These are phyloP conservation scores for Penicillium sp. DNA, from an alignment of 2,329 filamentous ascomycete genomes.

Conservation along the genomic window DNA sequence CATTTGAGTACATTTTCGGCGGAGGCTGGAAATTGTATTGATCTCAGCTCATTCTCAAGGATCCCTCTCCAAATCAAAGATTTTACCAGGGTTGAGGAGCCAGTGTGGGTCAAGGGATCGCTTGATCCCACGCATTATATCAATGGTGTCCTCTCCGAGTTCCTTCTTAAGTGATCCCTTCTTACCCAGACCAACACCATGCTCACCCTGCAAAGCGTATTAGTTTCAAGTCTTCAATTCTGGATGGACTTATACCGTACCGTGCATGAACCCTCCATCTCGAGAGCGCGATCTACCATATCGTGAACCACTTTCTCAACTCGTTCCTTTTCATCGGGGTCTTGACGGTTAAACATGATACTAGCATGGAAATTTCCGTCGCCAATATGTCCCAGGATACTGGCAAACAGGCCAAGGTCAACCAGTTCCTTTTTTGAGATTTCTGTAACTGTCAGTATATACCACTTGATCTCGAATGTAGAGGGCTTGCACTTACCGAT, in stretches of 20 bases:
- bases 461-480: rapidly evolving
- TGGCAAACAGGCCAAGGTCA: conserved; percentile 80
- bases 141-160: conserved; percentile 75
- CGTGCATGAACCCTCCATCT: conserved; percentile 93
- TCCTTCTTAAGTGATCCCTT: conserved; percentile 78
- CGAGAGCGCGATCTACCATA: conserved; percentile 86
- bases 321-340: conserved; percentile 69
- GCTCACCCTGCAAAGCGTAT: conserved; percentile 62
- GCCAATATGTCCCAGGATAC: conserved; percentile 84
- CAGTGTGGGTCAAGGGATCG: conserved; percentile 78
- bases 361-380: conserved; percentile 94
- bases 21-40: not conserved
- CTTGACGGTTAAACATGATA: conserved; percentile 78
- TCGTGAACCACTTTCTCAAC: conserved; percentile 81
- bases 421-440: conserved; percentile 88
- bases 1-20: not conserved
- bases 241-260: conserved; percentile 29
- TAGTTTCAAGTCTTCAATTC: not conserved
- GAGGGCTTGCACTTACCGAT: conserved; percentile 46
- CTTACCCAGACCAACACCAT: conserved; percentile 83
- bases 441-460: conserved; percentile 53
- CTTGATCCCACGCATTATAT: conserved; percentile 83
- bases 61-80: conserved; percentile 64
- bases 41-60: not conserved
- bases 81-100: conserved; percentile 91